Percentiles rank a stretch among this genome's conserved stretches.
phyloP scores from a whole-genome alignment of 1,284 basidiomycete species.

The Testicularia cyperi region DNA sequence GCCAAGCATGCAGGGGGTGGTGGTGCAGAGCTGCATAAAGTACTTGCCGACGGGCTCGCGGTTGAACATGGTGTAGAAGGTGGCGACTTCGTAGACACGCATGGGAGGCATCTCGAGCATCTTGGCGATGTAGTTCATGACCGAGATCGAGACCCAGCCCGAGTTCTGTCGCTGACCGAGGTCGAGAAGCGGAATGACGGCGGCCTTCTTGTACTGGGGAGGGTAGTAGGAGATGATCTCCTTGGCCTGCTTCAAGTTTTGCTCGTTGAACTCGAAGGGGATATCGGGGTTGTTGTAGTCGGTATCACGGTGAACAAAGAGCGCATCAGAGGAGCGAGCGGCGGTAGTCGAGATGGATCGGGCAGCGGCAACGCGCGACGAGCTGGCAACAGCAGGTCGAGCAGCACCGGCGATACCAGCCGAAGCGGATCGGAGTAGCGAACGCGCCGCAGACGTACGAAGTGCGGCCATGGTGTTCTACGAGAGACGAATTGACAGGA shows the following conservation, averaged over 20 bases:
- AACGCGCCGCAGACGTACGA: conserved; percentile 33
- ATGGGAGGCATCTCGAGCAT: conserved; percentile 93
- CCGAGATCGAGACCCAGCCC: conserved; percentile 97
- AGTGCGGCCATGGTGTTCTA: conserved; percentile 38
- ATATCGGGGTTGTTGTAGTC: conserved; percentile 75
- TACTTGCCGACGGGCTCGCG: conserved; percentile 86
- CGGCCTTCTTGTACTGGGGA: conserved; percentile 90
- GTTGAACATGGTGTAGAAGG: conserved; percentile 94
- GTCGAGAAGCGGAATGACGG: conserved; percentile 93
- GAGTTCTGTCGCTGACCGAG: conserved; percentile 96
- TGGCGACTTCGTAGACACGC: conserved; percentile 99
- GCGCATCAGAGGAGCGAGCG: conserved; percentile 45
- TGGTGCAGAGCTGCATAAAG: conserved; percentile 98
- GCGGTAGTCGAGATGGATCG: conserved; percentile 40
- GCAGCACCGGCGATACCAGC: conserved; percentile 12
- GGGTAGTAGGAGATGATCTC: conserved; percentile 92
- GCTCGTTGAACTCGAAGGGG: conserved; percentile 79
- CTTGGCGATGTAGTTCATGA: conserved; percentile 93
- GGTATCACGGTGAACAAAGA: conserved; percentile 77
- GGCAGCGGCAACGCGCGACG: conserved; percentile 2
- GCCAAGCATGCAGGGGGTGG: conserved; percentile 95
- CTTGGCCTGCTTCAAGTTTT: conserved; percentile 80
- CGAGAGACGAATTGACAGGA: no score
- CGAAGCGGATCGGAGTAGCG: conserved; percentile 23
- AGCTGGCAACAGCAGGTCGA: conserved; percentile 23